A percentile compares a stretch with the other conserved stretches of the same genome.
Conservation (phyloP, 306 rosid genomes). For the Medicago arabica region DNA sequence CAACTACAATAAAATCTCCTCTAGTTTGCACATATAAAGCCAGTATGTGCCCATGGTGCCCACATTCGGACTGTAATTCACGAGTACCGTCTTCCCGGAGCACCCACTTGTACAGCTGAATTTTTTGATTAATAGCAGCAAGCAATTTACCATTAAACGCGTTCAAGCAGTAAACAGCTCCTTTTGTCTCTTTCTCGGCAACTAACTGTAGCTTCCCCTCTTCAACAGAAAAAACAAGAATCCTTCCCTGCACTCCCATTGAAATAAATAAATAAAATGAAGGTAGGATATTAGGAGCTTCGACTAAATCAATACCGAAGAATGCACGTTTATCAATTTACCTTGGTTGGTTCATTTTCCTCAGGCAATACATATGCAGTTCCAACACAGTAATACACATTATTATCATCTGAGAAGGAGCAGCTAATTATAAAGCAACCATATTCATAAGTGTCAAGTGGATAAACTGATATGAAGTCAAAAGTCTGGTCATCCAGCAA, state of each 20-base stretch:
- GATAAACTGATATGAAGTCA: conserved; percentile 82
- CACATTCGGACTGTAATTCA: conserved; percentile 98
- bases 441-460: conserved; percentile 82
- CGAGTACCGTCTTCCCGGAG: conserved; percentile 94
- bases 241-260: conserved; percentile 75
- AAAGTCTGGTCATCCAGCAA: conserved; percentile 96
- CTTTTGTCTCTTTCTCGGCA: conserved; percentile 98
- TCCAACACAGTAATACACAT: conserved; percentile 93
- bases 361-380: conserved; percentile 96
- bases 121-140: conserved; percentile 98
- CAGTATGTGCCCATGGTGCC: conserved; percentile 98
- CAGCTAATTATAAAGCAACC: conserved; percentile 97
- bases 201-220: conserved; percentile 96
- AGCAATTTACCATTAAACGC: conserved; percentile 96
- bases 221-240: conserved; percentile 88
- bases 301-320: conserved; percentile 21
- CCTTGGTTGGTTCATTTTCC: conserved; percentile 97
- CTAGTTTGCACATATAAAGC: conserved; percentile 98
- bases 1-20: conserved; percentile 98
- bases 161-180: conserved; percentile 90
- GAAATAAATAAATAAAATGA: conserved; percentile 22
- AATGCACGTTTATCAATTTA: conserved; percentile 34
- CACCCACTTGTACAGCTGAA: conserved; percentile 97
- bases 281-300: conserved; percentile 28
- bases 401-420: conserved; percentile 94